Evolutionary conservation across 176 grass and related monocot genomes (phyloP).

Genomic region (Eremochloa ophiuroides): DNA sequence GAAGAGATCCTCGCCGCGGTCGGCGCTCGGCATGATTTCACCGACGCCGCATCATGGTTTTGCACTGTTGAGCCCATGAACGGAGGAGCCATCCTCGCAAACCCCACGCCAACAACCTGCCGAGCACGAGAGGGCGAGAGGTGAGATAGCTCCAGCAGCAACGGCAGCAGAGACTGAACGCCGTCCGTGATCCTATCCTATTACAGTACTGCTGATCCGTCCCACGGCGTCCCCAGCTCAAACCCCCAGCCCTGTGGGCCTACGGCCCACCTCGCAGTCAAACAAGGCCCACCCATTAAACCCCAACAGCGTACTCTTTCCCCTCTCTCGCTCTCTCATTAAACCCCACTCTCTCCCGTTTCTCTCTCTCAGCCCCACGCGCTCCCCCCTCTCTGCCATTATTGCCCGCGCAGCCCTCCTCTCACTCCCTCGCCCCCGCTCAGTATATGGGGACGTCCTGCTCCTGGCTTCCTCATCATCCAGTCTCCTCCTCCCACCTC

Average conservation of each 20-base stretch:
- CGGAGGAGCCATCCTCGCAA: not conserved
- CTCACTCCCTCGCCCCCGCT: not conserved
- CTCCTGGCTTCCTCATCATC: conserved; percentile 17
- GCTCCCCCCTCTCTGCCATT: conserved; percentile 22
- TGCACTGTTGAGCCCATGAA: conserved; percentile 13
- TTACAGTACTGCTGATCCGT: too few relatives aligned
- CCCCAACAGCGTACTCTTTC: not conserved
- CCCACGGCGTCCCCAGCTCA: not conserved
- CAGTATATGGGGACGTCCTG: conserved; percentile 41
- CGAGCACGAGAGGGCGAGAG: not conserved
- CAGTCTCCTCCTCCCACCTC: not conserved
- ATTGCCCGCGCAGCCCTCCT: conserved; percentile 45
- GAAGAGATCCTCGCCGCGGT: not conserved
- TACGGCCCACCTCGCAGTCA: not conserved
- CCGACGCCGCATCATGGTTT: not conserved
- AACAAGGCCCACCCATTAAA: conserved; percentile 11
- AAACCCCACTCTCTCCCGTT: conserved; percentile 8
- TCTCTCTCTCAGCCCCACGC: conserved; percentile 29
- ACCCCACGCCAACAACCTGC: not conserved
- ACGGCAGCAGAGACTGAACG: not conserved
- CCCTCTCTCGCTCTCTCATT: conserved; percentile 24
- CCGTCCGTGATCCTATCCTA: not conserved
- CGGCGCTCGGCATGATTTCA: not conserved
- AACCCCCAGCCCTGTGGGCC: not conserved
- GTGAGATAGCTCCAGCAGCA: not conserved